These are phyloP conservation scores for Paracamarosporium sp. DNA, from an alignment of 2,329 filamentous ascomycete genomes.

Conservation along the genomic window DNA sequence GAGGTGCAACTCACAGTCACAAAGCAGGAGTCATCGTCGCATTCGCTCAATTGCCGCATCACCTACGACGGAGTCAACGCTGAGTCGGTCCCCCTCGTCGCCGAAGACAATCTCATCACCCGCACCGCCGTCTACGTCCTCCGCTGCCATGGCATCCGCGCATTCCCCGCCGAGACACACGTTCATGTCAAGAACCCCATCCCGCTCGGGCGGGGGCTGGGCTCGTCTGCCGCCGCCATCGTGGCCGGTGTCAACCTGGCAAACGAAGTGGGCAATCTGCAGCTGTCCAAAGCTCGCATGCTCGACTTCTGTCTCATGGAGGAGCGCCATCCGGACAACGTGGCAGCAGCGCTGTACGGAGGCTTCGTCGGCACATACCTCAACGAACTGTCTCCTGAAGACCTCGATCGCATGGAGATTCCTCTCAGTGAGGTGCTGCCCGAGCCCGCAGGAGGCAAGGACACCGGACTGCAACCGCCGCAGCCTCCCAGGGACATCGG, in stretches of 20 bases:
- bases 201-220: constrained; percentile 87
- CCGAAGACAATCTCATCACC: constrained; percentile 90
- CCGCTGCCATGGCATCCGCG: constrained; percentile 84
- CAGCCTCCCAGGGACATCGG: constrained; percentile 91
- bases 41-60: constrained; percentile 83
- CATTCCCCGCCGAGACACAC: constrained; percentile 82
- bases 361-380: constrained; percentile 97
- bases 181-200: constrained; percentile 97
- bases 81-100: constrained; percentile 80
- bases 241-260: constrained; percentile 94
- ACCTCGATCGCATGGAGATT: constrained; percentile 89
- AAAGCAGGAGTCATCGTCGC: constrained; percentile 56
- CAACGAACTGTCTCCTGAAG: constrained; percentile 87
- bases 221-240: constrained; percentile 94
- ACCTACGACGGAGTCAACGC: constrained; percentile 87
- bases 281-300: constrained; percentile 79
- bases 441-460: constrained; percentile 84
- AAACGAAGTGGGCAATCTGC: constrained; percentile 83
- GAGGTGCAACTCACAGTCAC: constrained; percentile 83
- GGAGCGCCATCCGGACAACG: constrained; percentile 61
- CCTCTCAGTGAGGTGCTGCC: constrained; percentile 93
- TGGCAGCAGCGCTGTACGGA: constrained; percentile 92
- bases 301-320: constrained; percentile 99
- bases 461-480: constrained; percentile 86
- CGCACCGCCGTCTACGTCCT: constrained; percentile 93